These are phyloP conservation scores for Parathielavia appendiculata DNA, from an alignment of 495 filamentous ascomycete species.

Conservation along the genomic window DNA sequence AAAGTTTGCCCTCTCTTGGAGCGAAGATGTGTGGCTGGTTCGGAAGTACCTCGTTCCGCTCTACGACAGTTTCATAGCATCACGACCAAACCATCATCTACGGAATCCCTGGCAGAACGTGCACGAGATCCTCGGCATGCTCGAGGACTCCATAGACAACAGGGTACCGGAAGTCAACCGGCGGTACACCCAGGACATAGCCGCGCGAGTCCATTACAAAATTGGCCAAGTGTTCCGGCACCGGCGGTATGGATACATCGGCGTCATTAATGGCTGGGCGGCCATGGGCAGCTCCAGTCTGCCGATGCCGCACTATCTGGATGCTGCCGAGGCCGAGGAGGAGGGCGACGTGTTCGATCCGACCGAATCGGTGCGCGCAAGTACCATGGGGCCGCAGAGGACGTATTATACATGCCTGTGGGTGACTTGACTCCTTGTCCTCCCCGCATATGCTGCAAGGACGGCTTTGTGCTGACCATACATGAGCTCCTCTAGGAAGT, in stretches of 20 bases:
- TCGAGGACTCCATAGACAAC: slow-evolving; percentile 53
- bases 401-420: slow-evolving; percentile 83
- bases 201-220: slow-evolving; percentile 53
- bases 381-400: slow-evolving; percentile 47
- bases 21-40: slow-evolving; percentile 64
- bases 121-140: slow-evolving; percentile 49
- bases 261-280: slow-evolving; percentile 85
- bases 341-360: slow-evolving; percentile 52
- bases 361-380: slow-evolving; percentile 39
- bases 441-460: slow-evolving; percentile 6
- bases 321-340: slow-evolving; percentile 41
- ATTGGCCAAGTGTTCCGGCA: slow-evolving; percentile 85
- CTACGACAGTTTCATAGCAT: slow-evolving; percentile 36
- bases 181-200: slow-evolving; percentile 40
- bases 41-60: slow-evolving; percentile 61
- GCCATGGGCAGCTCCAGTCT: slow-evolving; percentile 33
- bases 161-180: slow-evolving; percentile 51
- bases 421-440: slow-evolving; percentile 33
- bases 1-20: slow-evolving; percentile 61
- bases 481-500: slow-evolving; percentile 16
- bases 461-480: neutral
- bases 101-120: slow-evolving; percentile 25
- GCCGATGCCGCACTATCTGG: slow-evolving; percentile 33
- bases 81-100: slow-evolving; percentile 17
- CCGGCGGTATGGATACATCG: slow-evolving; percentile 70